Conservation (phyloP, 108 stramenopile genomes). For the Stephanodiscus triporus region DNA sequence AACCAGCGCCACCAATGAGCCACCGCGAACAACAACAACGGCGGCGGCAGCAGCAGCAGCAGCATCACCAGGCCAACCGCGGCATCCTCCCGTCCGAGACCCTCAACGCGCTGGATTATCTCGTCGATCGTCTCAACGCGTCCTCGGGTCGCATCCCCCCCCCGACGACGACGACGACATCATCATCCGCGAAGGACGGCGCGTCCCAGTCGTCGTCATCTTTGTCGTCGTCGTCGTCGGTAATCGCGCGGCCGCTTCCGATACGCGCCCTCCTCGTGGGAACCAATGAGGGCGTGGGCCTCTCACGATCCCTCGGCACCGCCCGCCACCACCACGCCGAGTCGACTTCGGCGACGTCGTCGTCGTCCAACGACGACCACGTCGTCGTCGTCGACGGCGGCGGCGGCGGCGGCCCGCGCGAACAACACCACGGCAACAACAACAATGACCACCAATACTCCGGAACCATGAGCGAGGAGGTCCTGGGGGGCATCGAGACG, state of each 20-base stretch:
- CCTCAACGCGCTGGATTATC: conserved; percentile 44
- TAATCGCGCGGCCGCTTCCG: conserved; percentile 16
- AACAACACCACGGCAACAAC: no score
- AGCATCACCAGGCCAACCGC: conserved; percentile 35
- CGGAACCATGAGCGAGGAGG: conserved; percentile 43
- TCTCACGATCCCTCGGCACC: conserved; percentile 56
- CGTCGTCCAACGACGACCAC: not conserved
- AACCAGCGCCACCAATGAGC: no score
- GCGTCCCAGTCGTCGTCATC: not conserved
- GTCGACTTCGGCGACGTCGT: not conserved
- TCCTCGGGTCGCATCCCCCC: conserved; percentile 35
- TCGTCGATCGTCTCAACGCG: conserved; percentile 56
- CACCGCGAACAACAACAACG: not conserved
- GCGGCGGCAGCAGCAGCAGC: conserved; percentile 26
- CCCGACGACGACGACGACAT: not conserved
- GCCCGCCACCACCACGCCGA: conserved; percentile 22
- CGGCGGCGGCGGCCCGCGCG: not conserved
- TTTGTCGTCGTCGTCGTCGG: not conserved
- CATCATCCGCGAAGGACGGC: conserved; percentile 1
- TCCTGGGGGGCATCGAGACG: conserved; percentile 45
- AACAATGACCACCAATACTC: no score
- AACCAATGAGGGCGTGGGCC: conserved; percentile 54
- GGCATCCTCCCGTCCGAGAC: conserved; percentile 53
- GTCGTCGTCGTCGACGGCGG: not conserved
- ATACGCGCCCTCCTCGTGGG: conserved; percentile 51